These are phyloP conservation scores for Chytriomyces sp. DNA, from an alignment of 192 early-diverging fungal genomes.

Conservation along the genomic window DNA sequence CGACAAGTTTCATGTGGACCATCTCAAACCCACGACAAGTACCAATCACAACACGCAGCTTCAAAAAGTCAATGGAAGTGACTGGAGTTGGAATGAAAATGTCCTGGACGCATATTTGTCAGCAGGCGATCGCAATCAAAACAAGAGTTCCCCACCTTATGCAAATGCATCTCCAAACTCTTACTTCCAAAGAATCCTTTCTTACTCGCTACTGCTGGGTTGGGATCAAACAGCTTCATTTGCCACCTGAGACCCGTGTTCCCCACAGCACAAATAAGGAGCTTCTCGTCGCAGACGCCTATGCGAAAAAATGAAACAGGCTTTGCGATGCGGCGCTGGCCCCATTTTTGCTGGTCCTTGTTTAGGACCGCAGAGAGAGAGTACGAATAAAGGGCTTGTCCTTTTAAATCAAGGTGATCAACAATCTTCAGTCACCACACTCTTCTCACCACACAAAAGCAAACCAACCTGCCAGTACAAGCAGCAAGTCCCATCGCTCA, in stretches of 20 bases:
- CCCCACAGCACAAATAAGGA: conserved; percentile 70
- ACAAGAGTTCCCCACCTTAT: conserved; percentile 47
- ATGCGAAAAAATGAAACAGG: conserved; percentile 75
- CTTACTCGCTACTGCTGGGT: conserved; percentile 50
- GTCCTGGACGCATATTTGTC: conserved; percentile 68
- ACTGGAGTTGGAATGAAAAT: conserved; percentile 92
- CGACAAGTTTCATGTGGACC: conserved; percentile 77
- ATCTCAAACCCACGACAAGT: conserved; percentile 92
- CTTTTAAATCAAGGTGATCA: not conserved
- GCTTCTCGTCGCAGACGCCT: conserved; percentile 59
- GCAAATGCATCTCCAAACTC: conserved; percentile 54
- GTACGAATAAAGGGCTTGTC: conserved; percentile 37
- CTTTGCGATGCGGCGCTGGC: conserved; percentile 53
- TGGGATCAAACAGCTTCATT: conserved; percentile 72
- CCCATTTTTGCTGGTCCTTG: not conserved
- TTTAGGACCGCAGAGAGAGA: conserved; percentile 24
- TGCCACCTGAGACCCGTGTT: conserved; percentile 72
- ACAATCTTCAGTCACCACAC: not conserved
- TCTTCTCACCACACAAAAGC: not conserved
- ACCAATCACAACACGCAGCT: conserved; percentile 84
- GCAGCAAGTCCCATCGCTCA: conserved; percentile 73
- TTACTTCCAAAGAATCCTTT: conserved; percentile 50
- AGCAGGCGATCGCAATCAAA: not conserved
- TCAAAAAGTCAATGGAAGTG: conserved; percentile 83
- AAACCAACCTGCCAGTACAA: conserved; percentile 64